These are phyloP conservation scores for Leavenworthia alabamica DNA, from an alignment of 345 rosid species.

Conservation along the genomic window DNA sequence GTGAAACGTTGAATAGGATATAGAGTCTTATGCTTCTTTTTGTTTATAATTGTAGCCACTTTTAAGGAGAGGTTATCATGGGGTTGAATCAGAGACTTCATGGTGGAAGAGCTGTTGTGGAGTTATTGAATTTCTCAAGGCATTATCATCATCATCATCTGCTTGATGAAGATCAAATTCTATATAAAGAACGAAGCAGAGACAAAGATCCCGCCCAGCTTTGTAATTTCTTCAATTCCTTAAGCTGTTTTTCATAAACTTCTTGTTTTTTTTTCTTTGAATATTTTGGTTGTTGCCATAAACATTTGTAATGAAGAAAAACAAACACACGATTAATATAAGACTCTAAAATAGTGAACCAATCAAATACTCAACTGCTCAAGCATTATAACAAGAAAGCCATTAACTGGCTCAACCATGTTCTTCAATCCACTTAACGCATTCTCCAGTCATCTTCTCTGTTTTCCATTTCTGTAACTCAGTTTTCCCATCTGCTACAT, in stretches of 20 bases:
- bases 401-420: constrained; percentile 36
- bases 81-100: constrained; percentile 5
- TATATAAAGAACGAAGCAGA: too few relatives aligned
- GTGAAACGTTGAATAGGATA: neutral
- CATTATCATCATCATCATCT: too few relatives aligned
- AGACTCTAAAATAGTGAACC: neutral
- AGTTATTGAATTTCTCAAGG: constrained; percentile 27
- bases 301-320: constrained; percentile 9
- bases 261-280: too few relatives aligned
- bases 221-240: too few relatives aligned
- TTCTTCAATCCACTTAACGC: constrained; percentile 43
- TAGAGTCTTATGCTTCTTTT: neutral
- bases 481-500: constrained; percentile 15
- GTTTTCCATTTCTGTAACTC: constrained; percentile 35
- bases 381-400: constrained; percentile 17
- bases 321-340: too few relatives aligned
- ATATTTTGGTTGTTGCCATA: constrained; percentile 12
- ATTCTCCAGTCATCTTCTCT: constrained; percentile 38
- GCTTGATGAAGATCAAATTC: neutral
- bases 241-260: too few relatives aligned
- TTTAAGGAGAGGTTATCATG: neutral
- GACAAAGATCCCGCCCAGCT: too few relatives aligned
- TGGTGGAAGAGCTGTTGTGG: constrained; percentile 33
- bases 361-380: constrained; percentile 10
- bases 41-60: constrained; percentile 23